Percentiles rank a stretch among this genome's conserved stretches.
Conservation (phyloP, 1,284 basidiomycete species). For the Cutaneotrichosporon cavernicola region DNA sequence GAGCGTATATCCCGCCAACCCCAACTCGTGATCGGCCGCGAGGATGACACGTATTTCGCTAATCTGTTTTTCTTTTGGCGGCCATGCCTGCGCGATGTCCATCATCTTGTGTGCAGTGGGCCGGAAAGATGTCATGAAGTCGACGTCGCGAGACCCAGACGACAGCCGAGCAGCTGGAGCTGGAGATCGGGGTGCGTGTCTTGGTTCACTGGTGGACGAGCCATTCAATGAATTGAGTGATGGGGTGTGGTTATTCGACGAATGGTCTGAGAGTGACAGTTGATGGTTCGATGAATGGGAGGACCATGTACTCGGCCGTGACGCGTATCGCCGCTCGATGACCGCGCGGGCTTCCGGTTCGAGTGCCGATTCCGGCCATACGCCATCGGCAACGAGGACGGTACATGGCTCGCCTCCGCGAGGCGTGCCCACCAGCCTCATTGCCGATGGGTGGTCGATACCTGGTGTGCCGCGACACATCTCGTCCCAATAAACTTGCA, state of each 20-base stretch:
- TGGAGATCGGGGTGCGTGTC: neutral
- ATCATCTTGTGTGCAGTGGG: neutral
- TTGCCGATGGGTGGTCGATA: neutral
- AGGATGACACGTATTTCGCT: neutral
- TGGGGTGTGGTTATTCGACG: too few species aligned
- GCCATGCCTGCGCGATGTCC: neutral
- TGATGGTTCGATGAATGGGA: too few species aligned
- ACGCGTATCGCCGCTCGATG: neutral
- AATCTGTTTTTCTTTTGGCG: neutral
- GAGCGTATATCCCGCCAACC: neutral
- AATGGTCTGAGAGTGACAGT: too few species aligned
- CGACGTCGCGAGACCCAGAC: neutral
- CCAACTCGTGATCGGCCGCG: neutral
- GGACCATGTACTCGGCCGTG: neutral
- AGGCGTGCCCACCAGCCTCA: neutral
- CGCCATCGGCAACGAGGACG: neutral
- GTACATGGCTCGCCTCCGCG: neutral
- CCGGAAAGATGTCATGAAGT: neutral
- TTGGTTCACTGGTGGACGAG: neutral
- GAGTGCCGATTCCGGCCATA: neutral
- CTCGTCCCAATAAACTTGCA: neutral
- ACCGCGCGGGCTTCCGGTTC: neutral
- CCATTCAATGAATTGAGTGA: too few species aligned
- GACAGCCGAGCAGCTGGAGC: neutral
- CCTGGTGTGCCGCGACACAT: neutral